Base-by-base conservation (phyloP, 345 rosid species). In the Kandelia obovata region DNA sequence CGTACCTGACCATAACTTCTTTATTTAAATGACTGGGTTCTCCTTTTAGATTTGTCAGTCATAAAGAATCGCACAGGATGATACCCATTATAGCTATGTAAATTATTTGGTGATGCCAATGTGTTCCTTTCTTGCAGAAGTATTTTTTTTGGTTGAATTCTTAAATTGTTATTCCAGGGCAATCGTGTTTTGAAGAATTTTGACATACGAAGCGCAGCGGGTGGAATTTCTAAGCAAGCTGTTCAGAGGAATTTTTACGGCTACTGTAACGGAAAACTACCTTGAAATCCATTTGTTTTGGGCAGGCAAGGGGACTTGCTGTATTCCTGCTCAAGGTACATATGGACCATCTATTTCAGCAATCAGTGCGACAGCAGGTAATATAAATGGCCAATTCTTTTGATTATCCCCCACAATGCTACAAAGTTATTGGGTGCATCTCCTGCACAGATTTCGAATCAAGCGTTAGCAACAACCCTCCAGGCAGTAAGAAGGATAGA, bases 341-440 rank as follows among this genome's bases (percentile, higher is more conserved):
- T 81, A 78, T 35, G 84, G 84, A 35, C 84, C 84, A 52, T 62
- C 58, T 19, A 69, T 81, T 69, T 78, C 84, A n/a, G 82, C 82
- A 26, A 72, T 81, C 75, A 85, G 90, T 72, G 92, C 86, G 27
- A 70, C 77, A 25, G 83, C 94, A 78, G 89, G 90, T 86, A 72
- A 26, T 10, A 32, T 27, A 23, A 64, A 17, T 21, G 16, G 3
- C 23, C 30, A 60, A 30, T 19, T 16, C n/a, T 65, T 16, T 64
- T 47, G 37, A 55, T 63, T 53, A 30, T 27, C 7, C 20, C 23
- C 5, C 19, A 46, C 5, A 23, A 20, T 13, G 27, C 19, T 53
- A 57, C 32, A 34, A 27, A 46, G 32, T 77, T 46, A 67, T 60
- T 59, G 74, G 59, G 64, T 58, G 61, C 62, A 55, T 31, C 35